phyloP scores from a whole-genome alignment of 805 yeast species.

The Kodamaea leandrae region DNA sequence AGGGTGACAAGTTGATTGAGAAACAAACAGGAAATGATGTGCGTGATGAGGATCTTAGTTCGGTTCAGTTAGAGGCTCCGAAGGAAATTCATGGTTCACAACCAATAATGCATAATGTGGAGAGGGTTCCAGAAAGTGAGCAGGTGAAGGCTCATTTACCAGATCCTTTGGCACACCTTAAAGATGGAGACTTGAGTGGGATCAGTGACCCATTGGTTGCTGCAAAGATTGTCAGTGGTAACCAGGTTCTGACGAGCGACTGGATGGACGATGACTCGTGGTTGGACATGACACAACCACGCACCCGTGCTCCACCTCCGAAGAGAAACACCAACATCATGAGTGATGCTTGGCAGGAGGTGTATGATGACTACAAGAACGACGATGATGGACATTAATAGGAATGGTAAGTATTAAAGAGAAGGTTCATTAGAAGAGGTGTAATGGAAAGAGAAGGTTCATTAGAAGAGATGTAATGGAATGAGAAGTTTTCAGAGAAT shows the following conservation, averaged over 20 bases:
- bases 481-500: no score
- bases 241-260: slow-evolving; percentile 31
- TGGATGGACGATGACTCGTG: slow-evolving; percentile 37
- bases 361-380: slow-evolving; percentile 41
- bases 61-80: no score
- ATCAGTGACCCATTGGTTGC: slow-evolving; percentile 35
- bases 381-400: slow-evolving; percentile 33
- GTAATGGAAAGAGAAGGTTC: background rate
- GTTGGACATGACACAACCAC: slow-evolving; percentile 16
- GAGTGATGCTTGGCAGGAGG: slow-evolving; percentile 33
- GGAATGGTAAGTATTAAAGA: background rate
- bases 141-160: slow-evolving; percentile 27
- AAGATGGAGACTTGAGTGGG: slow-evolving; percentile 35
- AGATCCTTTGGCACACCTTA: slow-evolving; percentile 43
- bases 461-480: background rate
- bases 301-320: slow-evolving; percentile 6
- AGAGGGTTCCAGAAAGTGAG: slow-evolving; percentile 10
- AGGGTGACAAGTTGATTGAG: slow-evolving; percentile 39
- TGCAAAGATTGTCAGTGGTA: slow-evolving; percentile 40
- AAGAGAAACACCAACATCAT: slow-evolving; percentile 18
- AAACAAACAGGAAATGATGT: slow-evolving; percentile 20
- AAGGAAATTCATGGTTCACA: background rate
- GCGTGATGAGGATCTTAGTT: slow-evolving; percentile 7
- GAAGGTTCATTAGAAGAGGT: background rate
- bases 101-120: background rate